Conservation (phyloP, 179 eudicot species). For the Camellia oleifera region DNA sequence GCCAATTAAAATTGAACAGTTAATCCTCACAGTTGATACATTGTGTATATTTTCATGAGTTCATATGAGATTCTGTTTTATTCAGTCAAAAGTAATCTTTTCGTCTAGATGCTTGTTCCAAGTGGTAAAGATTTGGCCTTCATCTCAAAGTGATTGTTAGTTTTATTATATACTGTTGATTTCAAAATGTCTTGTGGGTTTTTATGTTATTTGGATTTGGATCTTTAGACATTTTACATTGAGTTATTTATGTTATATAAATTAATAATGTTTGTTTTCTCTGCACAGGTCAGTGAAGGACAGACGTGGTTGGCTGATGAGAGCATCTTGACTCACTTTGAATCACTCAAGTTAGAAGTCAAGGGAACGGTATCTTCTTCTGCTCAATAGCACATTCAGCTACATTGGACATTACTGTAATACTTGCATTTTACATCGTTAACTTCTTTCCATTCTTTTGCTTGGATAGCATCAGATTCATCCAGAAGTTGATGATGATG, state of each 20-base stretch:
- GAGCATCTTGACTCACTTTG: slow-evolving; percentile 64
- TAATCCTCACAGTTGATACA: background rate
- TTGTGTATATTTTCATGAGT: background rate
- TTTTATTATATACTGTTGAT: background rate
- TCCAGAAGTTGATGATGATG: slow-evolving; percentile 57
- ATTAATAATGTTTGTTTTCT: slow-evolving; percentile 14
- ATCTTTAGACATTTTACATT: background rate
- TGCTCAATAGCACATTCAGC: slow-evolving; percentile 1
- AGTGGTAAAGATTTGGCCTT: background rate
- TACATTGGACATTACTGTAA: slow-evolving; percentile 9
- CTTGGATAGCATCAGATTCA: slow-evolving; percentile 45
- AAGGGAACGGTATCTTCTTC: slow-evolving; percentile 62
- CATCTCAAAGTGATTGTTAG: background rate
- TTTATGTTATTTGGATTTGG: slow-evolving; percentile 10
- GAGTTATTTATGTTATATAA: background rate
- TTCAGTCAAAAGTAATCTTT: background rate
- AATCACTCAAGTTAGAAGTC: slow-evolving; percentile 64
- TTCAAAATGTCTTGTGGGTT: slow-evolving; percentile 1
- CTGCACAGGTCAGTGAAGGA: slow-evolving; percentile 49
- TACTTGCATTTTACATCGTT: background rate
- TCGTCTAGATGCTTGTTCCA: background rate
- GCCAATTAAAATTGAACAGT: background rate
- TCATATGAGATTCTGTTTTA: background rate
- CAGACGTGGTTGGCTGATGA: slow-evolving; percentile 78
- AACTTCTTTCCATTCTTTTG: slow-evolving; percentile 13